Conservation (phyloP, 306 rosid genomes). For the Adenanthera pavonina region DNA sequence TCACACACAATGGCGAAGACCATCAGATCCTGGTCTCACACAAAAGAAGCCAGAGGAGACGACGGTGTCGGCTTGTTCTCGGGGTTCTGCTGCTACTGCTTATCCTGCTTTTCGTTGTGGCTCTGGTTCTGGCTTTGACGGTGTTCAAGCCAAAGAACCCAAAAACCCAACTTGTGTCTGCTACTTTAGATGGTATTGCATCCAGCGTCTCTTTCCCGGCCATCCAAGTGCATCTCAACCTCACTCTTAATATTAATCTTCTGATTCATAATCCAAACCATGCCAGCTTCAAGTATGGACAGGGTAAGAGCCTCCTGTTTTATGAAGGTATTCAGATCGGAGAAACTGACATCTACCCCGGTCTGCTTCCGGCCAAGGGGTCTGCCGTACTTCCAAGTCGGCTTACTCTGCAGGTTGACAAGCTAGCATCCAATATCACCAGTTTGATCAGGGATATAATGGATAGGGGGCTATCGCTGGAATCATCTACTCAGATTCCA, state of each 20-base stretch:
- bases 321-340: conserved; percentile 57
- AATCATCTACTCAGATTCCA: conserved; percentile 50
- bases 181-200: conserved; percentile 55
- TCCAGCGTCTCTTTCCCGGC: conserved; percentile 56
- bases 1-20: neutral
- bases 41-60: conserved; percentile 19
- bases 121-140: conserved; percentile 55
- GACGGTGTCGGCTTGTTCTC: conserved; percentile 33
- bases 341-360: conserved; percentile 54
- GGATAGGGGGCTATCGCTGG: conserved; percentile 51
- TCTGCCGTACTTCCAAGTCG: conserved; percentile 43
- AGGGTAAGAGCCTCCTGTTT: conserved; percentile 51
- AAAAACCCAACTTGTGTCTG: conserved; percentile 44
- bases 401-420: conserved; percentile 58
- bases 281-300: conserved; percentile 60
- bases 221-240: conserved; percentile 51
- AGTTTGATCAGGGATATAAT: conserved; percentile 47
- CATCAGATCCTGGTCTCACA: conserved; percentile 33
- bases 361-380: conserved; percentile 56
- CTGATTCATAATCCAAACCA: conserved; percentile 56
- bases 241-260: conserved; percentile 55
- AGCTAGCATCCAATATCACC: conserved; percentile 38
- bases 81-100: conserved; percentile 38
- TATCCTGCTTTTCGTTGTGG: conserved; percentile 38
- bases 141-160: conserved; percentile 63